phyloP scores from a whole-genome alignment of 1,139 yeast genomes.

The Debaryomyces udenii region DNA sequence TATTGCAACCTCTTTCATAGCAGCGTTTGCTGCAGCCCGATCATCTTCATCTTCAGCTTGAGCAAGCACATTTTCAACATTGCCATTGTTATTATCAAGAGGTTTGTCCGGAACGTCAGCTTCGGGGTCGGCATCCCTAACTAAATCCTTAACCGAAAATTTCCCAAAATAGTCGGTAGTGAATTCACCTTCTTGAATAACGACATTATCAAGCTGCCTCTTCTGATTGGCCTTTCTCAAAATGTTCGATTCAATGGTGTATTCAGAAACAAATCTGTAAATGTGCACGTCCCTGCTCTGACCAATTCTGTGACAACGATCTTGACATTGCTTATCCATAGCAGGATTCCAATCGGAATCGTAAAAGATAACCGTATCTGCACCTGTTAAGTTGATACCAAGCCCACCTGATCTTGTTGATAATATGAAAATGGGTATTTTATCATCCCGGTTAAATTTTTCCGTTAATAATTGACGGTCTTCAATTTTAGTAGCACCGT shows the following conservation, averaged over 20 bases:
- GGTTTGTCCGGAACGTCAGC: conserved; percentile 42
- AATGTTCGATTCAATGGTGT: conserved; percentile 94
- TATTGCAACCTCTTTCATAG: conserved; percentile 80
- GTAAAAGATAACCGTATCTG: conserved; percentile 97
- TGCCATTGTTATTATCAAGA: conserved; percentile 41
- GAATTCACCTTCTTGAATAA: conserved; percentile 97
- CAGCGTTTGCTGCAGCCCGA: conserved; percentile 86
- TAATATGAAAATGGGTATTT: conserved; percentile 87
- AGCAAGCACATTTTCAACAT: conserved; percentile 71
- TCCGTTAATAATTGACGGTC: conserved; percentile 95
- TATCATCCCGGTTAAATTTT: conserved; percentile 82
- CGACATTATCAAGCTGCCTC: conserved; percentile 91
- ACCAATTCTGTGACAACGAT: conserved; percentile 98
- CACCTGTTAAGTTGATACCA: conserved; percentile 97
- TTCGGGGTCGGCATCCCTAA: conserved; percentile 60
- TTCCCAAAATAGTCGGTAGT: conserved; percentile 95
- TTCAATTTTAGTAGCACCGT: conserved; percentile 96
- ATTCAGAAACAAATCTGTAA: conserved; percentile 93
- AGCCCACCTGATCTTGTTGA: conserved; percentile 98
- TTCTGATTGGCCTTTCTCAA: conserved; percentile 94
- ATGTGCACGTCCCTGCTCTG: conserved; percentile 98
- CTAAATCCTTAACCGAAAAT: conserved; percentile 83
- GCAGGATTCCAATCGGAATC: conserved; percentile 99
- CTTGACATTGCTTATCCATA: conserved; percentile 99
- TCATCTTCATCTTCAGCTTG: conserved; percentile 98